Percentiles rank a stretch among this genome's conserved stretches.
Conservation (phyloP, 139 green algal species). For the Volvox africanus region DNA sequence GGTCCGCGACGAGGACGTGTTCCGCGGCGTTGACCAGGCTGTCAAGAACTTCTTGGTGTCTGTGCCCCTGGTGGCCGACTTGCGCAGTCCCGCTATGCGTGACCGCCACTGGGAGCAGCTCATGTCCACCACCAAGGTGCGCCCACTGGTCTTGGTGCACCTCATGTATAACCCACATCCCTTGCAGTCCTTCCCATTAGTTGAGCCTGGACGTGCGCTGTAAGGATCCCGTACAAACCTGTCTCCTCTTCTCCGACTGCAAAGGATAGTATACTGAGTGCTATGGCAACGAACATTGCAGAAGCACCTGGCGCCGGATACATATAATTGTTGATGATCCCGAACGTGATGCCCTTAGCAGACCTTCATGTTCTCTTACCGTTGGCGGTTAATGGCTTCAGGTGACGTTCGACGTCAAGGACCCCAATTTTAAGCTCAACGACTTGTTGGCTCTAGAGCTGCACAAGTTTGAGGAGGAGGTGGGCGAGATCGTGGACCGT, state of each 20-base stretch:
- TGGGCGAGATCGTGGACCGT: constrained; percentile 92
- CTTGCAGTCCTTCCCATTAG: too few relatives aligned
- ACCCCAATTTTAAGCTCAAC: constrained; percentile 83
- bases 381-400: background rate
- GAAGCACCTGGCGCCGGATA: too few relatives aligned
- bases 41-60: constrained; percentile 89
- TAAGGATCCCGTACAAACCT: too few relatives aligned
- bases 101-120: constrained; percentile 86
- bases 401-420: constrained; percentile 65
- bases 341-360: background rate
- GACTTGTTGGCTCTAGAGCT: constrained; percentile 90
- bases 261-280: too few relatives aligned
- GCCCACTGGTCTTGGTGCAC: too few relatives aligned
- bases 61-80: constrained; percentile 83
- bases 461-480: constrained; percentile 94
- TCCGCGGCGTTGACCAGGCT: constrained; percentile 76
- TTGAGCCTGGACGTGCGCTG: too few relatives aligned
- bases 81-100: constrained; percentile 83
- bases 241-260: too few relatives aligned
- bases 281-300: too few relatives aligned
- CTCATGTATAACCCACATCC: too few relatives aligned
- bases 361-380: background rate
- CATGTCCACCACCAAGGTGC: constrained; percentile 81
- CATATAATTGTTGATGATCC: too few relatives aligned
- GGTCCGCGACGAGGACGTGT: constrained; percentile 80